phyloP scores from a whole-genome alignment of 2,329 filamentous ascomycete genomes.

The Aureobasidium uvarum region DNA sequence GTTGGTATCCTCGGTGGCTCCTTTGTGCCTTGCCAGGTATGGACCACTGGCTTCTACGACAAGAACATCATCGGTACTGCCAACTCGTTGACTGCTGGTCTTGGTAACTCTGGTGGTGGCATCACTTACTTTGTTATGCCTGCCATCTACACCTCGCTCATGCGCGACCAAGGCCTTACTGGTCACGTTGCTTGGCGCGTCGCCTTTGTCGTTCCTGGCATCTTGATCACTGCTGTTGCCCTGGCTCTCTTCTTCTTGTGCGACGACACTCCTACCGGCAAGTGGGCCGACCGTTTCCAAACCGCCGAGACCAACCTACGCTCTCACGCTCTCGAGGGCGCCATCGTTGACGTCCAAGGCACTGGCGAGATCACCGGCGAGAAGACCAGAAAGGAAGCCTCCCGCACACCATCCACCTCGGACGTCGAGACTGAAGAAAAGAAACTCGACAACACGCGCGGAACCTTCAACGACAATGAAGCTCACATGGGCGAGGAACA shows the following conservation, averaged over 20 bases:
- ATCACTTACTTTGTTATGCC: slow-evolving; percentile 96
- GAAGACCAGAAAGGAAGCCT: slow-evolving; percentile 29
- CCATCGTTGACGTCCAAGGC: slow-evolving; percentile 54
- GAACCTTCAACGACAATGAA: slow-evolving; percentile 41
- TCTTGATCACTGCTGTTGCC: slow-evolving; percentile 67
- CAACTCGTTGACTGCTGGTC: slow-evolving; percentile 79
- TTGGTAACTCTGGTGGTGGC: slow-evolving; percentile 84
- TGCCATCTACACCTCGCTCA: slow-evolving; percentile 76
- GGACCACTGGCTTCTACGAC: slow-evolving; percentile 91
- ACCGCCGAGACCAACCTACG: slow-evolving; percentile 56
- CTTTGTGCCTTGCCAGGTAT: slow-evolving; percentile 86
- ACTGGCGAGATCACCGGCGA: slow-evolving; percentile 53
- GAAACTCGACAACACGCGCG: slow-evolving; percentile 40
- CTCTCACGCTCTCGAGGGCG: slow-evolving; percentile 44
- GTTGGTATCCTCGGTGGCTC: slow-evolving; percentile 74
- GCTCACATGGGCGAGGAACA: slow-evolving; percentile 51
- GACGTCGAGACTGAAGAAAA: slow-evolving; percentile 42
- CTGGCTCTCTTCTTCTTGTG: slow-evolving; percentile 70
- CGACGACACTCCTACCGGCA: slow-evolving; percentile 77
- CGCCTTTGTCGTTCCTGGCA: slow-evolving; percentile 78
- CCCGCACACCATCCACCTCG: slow-evolving; percentile 35
- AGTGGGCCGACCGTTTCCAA: slow-evolving; percentile 70
- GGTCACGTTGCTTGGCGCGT: slow-evolving; percentile 77
- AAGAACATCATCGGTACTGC: slow-evolving; percentile 88
- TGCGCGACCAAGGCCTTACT: slow-evolving; percentile 57